phyloP scores from a whole-genome alignment of 2,329 filamentous ascomycete species.

The Chaetomiaceae sp. region DNA sequence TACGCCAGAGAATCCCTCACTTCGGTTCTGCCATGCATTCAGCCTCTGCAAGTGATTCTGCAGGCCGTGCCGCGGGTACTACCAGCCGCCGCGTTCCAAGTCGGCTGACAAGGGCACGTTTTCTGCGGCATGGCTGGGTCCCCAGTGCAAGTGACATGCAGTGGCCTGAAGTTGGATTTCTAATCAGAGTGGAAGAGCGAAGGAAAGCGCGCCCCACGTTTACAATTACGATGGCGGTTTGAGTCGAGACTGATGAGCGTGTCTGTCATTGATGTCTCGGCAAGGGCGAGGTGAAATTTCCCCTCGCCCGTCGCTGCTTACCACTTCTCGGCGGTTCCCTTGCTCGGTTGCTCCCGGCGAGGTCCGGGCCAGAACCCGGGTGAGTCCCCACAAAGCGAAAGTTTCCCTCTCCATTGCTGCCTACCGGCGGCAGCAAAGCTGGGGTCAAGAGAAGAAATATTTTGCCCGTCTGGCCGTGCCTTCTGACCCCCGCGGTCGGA shows the following conservation, averaged over 20 bases:
- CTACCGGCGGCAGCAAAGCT: not conserved
- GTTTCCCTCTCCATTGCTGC: not conserved
- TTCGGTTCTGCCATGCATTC: not conserved
- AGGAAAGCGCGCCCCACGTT: slow-evolving; percentile 4
- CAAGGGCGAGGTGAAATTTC: slow-evolving; percentile 7
- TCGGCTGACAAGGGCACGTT: slow-evolving; percentile 9
- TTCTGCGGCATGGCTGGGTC: slow-evolving; percentile 8
- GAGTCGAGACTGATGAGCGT: no score
- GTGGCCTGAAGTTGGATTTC: slow-evolving; percentile 3
- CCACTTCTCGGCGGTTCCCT: no score
- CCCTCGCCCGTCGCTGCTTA: not conserved
- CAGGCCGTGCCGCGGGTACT: not conserved
- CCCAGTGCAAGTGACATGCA: no score
- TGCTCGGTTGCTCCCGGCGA: no score
- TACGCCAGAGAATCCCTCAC: not conserved
- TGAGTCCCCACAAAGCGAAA: slow-evolving; percentile 4
- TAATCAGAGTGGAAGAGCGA: slow-evolving; percentile 6
- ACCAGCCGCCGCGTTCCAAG: not conserved
- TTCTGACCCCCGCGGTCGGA: slow-evolving; percentile 10
- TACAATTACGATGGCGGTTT: no score
- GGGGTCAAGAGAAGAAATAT: slow-evolving; percentile 5
- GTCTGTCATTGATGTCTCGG: not conserved
- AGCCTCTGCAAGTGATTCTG: not conserved
- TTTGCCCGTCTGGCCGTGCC: not conserved
- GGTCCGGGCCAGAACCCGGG: no score